Base-by-base conservation (phyloP, 1,139 yeast species). In the Debaryomycetaceae sp. region DNA sequence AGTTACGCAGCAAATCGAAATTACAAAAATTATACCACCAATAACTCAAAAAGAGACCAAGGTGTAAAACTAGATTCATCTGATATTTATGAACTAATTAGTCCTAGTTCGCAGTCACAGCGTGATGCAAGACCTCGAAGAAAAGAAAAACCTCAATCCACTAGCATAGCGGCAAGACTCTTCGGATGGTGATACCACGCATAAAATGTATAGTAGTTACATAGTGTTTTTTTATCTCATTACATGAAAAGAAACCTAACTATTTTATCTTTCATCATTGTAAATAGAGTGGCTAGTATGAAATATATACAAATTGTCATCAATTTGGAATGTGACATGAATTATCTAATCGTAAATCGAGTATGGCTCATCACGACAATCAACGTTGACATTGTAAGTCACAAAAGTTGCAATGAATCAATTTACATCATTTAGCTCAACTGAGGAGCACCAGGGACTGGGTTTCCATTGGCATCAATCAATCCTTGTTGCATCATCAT, bases 381-480 rank as follows among this genome's bases (percentile, higher is more conserved):
- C 26, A 22, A 8, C n/a, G n/a, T n/a, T 11, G 11, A 2, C 26
- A 22, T 22, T 22, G 11, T 22, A 8, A 24, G 34, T 36, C 17
- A 17, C 34, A 35, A 26, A n/a, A 14, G 15, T 31, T 19, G 32
- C 34, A 31, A 36, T 22, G 30, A 16, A 16, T 39, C 37, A 31
- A 30, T 34, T 49, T 56, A 59, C 49, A 16, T 28, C 30, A 14
- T 11, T 35, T 17, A 34, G 11, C 26, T 35, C 22, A 62, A 50
- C 56, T 61, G 77, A 47, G 83, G 83, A 46, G 83, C 85, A 53
- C 85, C 88, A 55, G 85, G 87, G 51, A 85, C 74, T 56, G 92
- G 92, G 75, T 84, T 84, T 58, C 92, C 94, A 56, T 85, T 81
- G 50, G 83, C 85, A 59, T 85, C 94, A 44, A 72, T 62, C 67